A percentile compares a stretch with the other conserved stretches of the same genome.
Evolutionary conservation across 495 filamentous ascomycete genomes (phyloP).

Genomic region (Bacidia rubella): DNA sequence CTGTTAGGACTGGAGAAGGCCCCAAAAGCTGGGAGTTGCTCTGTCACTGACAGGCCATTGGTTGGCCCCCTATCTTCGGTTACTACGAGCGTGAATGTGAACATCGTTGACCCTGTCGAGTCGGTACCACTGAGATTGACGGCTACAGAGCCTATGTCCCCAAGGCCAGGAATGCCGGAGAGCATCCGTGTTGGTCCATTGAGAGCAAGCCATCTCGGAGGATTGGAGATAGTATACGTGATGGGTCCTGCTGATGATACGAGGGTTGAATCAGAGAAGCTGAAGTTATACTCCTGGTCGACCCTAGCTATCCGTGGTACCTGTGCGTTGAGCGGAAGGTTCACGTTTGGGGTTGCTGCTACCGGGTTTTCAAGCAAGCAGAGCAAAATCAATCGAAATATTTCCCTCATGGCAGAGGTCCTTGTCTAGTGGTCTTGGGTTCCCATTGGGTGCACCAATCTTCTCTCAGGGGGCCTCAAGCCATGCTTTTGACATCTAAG

Average conservation of each 20-base stretch:
- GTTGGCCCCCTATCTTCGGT: conserved; percentile 39
- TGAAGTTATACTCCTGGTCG: conserved; percentile 48
- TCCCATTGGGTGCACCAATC: conserved; percentile 3
- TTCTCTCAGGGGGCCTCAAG: conserved; percentile 5
- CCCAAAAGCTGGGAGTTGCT: conserved; percentile 35
- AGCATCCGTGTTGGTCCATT: conserved; percentile 47
- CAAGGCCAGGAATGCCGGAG: conserved; percentile 46
- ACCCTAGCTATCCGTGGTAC: conserved; percentile 61
- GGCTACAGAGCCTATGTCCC: conserved; percentile 39
- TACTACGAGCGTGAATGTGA: conserved; percentile 49
- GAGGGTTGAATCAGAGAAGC: conserved; percentile 57
- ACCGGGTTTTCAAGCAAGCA: conserved; percentile 23
- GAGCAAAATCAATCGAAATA: conserved; percentile 21
- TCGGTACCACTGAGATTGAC: conserved; percentile 53
- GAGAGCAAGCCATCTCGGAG: conserved; percentile 57
- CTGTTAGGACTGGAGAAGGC: conserved; percentile 33
- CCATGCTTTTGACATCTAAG: conserved; percentile 2
- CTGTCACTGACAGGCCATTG: conserved; percentile 30
- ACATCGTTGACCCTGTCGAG: conserved; percentile 38
- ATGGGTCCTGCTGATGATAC: conserved; percentile 35
- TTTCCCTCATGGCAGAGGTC: conserved; percentile 15
- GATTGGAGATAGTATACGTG: conserved; percentile 46
- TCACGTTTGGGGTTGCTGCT: conserved; percentile 34
- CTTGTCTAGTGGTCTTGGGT: not conserved
- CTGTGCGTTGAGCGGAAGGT: conserved; percentile 64